phyloP scores from a whole-genome alignment of 192 early-diverging fungal species.

The Oehlia diaphana region DNA sequence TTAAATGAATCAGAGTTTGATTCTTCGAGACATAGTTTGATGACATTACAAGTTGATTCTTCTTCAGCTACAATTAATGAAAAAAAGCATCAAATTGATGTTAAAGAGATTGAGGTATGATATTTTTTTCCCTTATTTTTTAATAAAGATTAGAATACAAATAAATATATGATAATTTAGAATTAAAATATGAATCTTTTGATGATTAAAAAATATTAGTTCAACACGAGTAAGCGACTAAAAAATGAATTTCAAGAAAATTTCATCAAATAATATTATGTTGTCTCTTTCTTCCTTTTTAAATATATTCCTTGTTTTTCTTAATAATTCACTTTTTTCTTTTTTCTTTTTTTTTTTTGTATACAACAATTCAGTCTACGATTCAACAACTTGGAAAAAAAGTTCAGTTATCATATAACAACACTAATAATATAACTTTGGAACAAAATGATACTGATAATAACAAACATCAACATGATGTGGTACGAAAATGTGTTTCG shows the following conservation, averaged over 20 bases:
- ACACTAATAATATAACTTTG: neutral
- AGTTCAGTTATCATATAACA: neutral
- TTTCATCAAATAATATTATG: neutral
- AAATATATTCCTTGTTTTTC: neutral
- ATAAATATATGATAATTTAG: neutral
- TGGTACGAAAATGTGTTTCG: neutral
- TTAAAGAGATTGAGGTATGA: constrained; percentile 9
- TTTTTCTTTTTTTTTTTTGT: constrained; percentile 7
- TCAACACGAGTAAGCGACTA: neutral
- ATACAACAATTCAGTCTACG: neutral
- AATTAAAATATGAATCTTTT: neutral
- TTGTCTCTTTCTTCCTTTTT: neutral
- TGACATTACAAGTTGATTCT: too few species aligned
- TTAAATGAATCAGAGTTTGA: constrained; percentile 39
- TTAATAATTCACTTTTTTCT: neutral
- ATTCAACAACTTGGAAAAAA: neutral
- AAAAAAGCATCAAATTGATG: neutral
- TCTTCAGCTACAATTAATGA: neutral
- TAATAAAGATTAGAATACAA: neutral
- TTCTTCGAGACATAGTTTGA: neutral
- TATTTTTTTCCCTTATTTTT: neutral
- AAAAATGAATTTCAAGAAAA: too few species aligned
- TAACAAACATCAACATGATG: neutral
- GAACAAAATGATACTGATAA: too few species aligned
- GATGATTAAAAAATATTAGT: neutral